Base-by-base conservation (phyloP, 163 green algal genomes). In the Prototheca cutis region DNA sequence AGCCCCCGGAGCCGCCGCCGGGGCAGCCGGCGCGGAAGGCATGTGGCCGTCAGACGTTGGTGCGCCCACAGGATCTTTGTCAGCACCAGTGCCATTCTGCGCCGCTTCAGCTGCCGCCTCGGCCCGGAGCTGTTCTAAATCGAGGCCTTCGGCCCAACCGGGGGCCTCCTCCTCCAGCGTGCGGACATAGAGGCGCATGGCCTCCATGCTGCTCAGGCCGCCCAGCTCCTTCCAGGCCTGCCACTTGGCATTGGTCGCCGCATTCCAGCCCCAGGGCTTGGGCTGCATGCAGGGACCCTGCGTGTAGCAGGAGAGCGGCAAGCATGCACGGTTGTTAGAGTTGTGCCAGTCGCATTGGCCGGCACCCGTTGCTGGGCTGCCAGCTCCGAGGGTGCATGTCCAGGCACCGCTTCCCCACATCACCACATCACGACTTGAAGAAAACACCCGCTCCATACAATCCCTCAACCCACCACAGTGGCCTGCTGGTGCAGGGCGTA, bases 151-250 rank as follows among this genome's bases (percentile, higher is more conserved):
- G 29, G 6, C 55, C 59, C 66, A 73, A 21, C 53, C 32, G 8
- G 66, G 32, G 3, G 77, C 74, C 72, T 90, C 83, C 55, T 93
- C 83, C 18, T 96, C 88, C 25, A 96, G 53, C 0, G 81, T 81
- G 24, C 76, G 72, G 1, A 96, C 87, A 53, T 87, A 96, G 19
- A 95, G 73, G 1, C 87, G 71, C 89, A 95, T 95, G 8, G 89
- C 89, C 65, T 96, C 88, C 28, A 88, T 75, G 19, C 63, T 52
- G 4, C 67, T 54, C 84, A 96, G 91, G 53, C 83, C 66, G 2
- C 79, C 83, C 32, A 95, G 75, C 70, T 90, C 78, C 40, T 76
- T 87, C 88, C 87, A 95, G 18, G 72, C 71, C 52, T 82, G 66
- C 74, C 80, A 94, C 66, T 95, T 95, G 1, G 88, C 86, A 42